Evolutionary conservation across 2,329 filamentous ascomycete genomes (phyloP).

Genomic region (Exserohilum rostratum): DNA sequence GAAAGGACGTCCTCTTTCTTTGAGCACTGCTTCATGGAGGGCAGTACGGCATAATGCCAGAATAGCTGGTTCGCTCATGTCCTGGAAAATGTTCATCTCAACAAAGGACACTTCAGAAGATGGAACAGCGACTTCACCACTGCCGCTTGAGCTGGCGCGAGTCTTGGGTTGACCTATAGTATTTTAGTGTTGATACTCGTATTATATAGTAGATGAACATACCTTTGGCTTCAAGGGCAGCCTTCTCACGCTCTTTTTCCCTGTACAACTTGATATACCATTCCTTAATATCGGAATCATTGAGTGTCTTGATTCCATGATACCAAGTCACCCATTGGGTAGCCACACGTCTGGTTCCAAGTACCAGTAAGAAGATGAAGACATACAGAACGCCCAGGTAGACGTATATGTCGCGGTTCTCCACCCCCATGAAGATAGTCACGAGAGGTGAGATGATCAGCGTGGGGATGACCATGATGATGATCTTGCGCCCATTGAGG

Average conservation of each 20-base stretch:
- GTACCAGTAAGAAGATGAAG: slow-evolving; percentile 59
- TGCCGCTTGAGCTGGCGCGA: slow-evolving; percentile 27
- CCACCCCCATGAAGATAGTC: slow-evolving; percentile 58
- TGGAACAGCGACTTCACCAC: slow-evolving; percentile 33
- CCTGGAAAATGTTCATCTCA: slow-evolving; percentile 49
- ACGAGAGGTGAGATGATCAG: slow-evolving; percentile 64
- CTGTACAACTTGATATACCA: slow-evolving; percentile 54
- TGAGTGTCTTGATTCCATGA: slow-evolving; percentile 56
- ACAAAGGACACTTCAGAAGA: slow-evolving; percentile 39
- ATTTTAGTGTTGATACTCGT: slow-evolving; percentile 3
- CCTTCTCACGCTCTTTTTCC: slow-evolving; percentile 16
- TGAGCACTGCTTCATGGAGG: slow-evolving; percentile 53
- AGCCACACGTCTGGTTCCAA: slow-evolving; percentile 61
- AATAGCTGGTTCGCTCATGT: slow-evolving; percentile 57
- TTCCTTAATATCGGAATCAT: slow-evolving; percentile 57
- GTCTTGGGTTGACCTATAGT: slow-evolving; percentile 25
- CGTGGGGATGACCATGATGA: slow-evolving; percentile 62
- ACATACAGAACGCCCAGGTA: slow-evolving; percentile 62
- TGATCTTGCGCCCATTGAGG: slow-evolving; percentile 62
- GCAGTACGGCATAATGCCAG: slow-evolving; percentile 56
- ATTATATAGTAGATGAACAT: slow-evolving; percentile 5
- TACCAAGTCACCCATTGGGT: slow-evolving; percentile 67
- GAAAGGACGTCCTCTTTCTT: slow-evolving; percentile 52
- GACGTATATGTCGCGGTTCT: slow-evolving; percentile 60
- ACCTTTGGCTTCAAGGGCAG: slow-evolving; percentile 12